Base-by-base conservation (phyloP, 495 filamentous ascomycete genomes). In the Patellaria atrata region DNA sequence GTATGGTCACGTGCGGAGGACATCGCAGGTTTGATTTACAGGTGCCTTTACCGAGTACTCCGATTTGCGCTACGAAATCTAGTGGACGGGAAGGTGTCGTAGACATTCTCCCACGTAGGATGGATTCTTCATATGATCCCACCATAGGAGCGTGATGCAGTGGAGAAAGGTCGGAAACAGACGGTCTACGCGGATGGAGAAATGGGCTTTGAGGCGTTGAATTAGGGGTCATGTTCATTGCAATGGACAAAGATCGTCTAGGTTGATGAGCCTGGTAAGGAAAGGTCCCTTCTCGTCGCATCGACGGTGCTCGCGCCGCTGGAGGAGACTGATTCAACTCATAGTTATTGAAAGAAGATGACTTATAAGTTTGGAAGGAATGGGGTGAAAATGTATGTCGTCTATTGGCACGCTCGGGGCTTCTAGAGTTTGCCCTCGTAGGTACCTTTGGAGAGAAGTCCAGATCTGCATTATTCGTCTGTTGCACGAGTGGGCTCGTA, bases 101-200 rank as follows among this genome's bases (percentile, higher is more conserved):
- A 26, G 91, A 96, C 89, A 97, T 97, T 35, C 91, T 71, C 18
- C 89, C 89, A 15, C 82, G 73, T 3, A 97, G 61, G 32, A 97
- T 94, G 3, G 83, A 94, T 56, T 97, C 89, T 54, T 97, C 89
- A 47, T 94, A 97, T 3, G 89, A 94, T 0, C 89, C 89, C 12
- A 97, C 89, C 77, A 97, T 85, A 3, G 86, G 81, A 16, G 87
- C 87, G 60, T 86, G 82, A 19, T 83, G 77, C 14, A 86, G 64
- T 2, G 82, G 69, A 10, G 83, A 81, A 11, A 62, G 56, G 13
- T 94, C 86, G 2, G 79, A 77, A 23, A 78, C 64, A 1, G 85
- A 92, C 1, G 77, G 77, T 23, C 80, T 63, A 33, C 83, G 68
- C 13, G 70, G 55, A 7, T 68, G 67, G 3, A 68, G 47, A n/a